Conservation (phyloP, 148 eudicot species). For the Diospyros kaki region DNA sequence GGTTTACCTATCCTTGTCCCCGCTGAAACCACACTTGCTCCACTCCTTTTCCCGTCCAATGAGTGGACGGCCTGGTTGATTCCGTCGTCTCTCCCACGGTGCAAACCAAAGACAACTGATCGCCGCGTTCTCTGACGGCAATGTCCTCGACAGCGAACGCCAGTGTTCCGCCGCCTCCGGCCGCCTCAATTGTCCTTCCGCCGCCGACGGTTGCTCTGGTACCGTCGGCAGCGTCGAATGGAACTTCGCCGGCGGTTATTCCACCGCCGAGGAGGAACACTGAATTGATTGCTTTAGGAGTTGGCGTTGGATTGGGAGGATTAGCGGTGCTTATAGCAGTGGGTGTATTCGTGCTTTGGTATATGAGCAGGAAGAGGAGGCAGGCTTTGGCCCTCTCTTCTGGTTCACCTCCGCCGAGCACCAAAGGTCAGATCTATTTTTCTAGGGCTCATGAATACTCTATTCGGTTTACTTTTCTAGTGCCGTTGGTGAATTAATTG, state of each 20-base stretch:
- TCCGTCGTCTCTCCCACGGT: too few species aligned
- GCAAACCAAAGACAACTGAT: too few species aligned
- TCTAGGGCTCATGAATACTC: too few species aligned
- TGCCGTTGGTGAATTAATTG: too few species aligned
- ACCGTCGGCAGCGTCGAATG: neutral
- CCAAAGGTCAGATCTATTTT: conserved; percentile 10
- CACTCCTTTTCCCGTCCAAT: too few species aligned
- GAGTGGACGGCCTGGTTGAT: too few species aligned
- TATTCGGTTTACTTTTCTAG: too few species aligned
- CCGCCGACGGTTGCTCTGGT: neutral
- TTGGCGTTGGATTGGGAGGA: conserved; percentile 74
- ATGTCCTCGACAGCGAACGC: too few species aligned
- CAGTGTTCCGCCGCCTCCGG: neutral
- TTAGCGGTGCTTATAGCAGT: conserved; percentile 46
- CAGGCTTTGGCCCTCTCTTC: neutral
- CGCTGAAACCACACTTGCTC: too few species aligned
- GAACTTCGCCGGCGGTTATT: neutral
- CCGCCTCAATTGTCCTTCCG: neutral
- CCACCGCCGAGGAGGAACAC: conserved; percentile 18
- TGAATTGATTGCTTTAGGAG: conserved; percentile 45
- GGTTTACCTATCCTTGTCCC: too few species aligned
- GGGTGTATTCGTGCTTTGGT: conserved; percentile 48
- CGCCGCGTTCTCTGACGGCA: too few species aligned
- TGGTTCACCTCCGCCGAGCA: neutral
- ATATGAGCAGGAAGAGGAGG: conserved; percentile 37